Conservation (phyloP, 208 protist species). For the Trypanosoma theileri region DNA sequence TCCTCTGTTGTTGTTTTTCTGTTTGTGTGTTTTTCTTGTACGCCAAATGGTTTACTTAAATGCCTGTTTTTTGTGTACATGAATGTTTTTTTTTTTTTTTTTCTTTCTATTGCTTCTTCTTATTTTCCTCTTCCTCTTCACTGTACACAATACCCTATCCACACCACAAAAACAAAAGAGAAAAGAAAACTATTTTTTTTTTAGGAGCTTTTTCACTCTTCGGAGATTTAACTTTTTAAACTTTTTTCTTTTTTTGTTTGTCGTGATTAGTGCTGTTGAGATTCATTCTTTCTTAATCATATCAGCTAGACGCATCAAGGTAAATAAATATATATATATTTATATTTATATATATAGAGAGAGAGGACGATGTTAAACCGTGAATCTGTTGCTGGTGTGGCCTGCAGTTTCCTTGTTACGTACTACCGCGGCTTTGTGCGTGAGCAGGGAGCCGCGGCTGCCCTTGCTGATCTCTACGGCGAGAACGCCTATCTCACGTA, state of each 20-base stretch:
- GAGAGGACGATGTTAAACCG: constrained; percentile 33
- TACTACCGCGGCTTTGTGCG: constrained; percentile 86
- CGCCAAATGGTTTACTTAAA: too few relatives aligned
- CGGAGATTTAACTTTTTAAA: too few relatives aligned
- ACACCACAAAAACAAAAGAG: too few relatives aligned
- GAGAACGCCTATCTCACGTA: constrained; percentile 58
- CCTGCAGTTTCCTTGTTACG: constrained; percentile 66
- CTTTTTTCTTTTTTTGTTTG: too few relatives aligned
- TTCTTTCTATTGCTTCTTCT: background rate
- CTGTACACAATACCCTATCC: too few relatives aligned
- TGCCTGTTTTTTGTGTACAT: background rate
- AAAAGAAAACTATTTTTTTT: too few relatives aligned
- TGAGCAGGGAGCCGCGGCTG: constrained; percentile 31
- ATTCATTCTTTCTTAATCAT: too few relatives aligned
- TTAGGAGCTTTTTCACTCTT: too few relatives aligned
- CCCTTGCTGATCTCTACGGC: constrained; percentile 67
- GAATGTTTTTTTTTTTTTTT: constrained; percentile 17
- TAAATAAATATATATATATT: too few relatives aligned
- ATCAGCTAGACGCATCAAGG: too few relatives aligned
- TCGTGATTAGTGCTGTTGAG: too few relatives aligned
- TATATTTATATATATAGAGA: background rate
- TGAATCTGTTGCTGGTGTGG: constrained; percentile 51
- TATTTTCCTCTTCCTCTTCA: background rate
- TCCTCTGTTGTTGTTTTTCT: too few relatives aligned
- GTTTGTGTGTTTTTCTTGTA: background rate